phyloP scores from a whole-genome alignment of 164 flowering plant genomes.

The Liriodendron chinense region DNA sequence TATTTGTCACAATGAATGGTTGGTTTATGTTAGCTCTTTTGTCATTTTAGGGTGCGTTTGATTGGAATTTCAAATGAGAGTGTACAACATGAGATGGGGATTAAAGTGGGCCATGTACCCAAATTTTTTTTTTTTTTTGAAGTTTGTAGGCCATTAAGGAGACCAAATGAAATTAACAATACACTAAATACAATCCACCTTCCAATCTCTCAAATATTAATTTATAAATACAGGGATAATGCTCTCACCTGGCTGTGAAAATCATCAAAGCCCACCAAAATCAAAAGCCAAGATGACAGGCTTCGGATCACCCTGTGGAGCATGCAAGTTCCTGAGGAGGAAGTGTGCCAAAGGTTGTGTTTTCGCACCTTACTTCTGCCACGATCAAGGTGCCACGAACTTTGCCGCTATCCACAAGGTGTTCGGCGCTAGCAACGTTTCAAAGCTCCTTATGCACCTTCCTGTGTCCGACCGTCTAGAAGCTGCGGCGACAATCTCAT shows the following conservation, averaged over 20 bases:
- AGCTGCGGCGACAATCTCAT: conserved; percentile 76
- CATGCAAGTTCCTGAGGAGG: conserved; percentile 89
- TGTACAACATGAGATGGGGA: conserved; percentile 27
- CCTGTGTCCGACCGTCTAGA: conserved; percentile 67
- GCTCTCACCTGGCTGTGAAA: conserved; percentile 20
- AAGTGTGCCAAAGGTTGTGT: conserved; percentile 84
- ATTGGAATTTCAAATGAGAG: conserved; percentile 41
- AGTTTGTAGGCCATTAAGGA: conserved; percentile 64
- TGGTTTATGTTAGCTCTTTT: conserved; percentile 30
- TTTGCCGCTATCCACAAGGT: conserved; percentile 93
- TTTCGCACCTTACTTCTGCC: conserved; percentile 91
- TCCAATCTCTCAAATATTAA: conserved; percentile 34
- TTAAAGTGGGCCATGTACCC: conserved; percentile 22
- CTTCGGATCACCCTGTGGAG: conserved; percentile 89
- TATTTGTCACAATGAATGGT: no score
- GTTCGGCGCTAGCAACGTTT: conserved; percentile 90
- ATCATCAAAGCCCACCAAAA: background rate
- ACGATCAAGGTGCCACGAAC: conserved; percentile 77
- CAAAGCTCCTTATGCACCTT: conserved; percentile 69
- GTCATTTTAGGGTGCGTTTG: conserved; percentile 36
- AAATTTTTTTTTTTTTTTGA: no score
- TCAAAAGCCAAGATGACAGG: conserved; percentile 54
- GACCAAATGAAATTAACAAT: conserved; percentile 48
- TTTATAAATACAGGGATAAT: conserved; percentile 41
- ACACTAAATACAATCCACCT: conserved; percentile 34